phyloP scores from a whole-genome alignment of 345 rosid genomes.

The Toxicodendron radicans region DNA sequence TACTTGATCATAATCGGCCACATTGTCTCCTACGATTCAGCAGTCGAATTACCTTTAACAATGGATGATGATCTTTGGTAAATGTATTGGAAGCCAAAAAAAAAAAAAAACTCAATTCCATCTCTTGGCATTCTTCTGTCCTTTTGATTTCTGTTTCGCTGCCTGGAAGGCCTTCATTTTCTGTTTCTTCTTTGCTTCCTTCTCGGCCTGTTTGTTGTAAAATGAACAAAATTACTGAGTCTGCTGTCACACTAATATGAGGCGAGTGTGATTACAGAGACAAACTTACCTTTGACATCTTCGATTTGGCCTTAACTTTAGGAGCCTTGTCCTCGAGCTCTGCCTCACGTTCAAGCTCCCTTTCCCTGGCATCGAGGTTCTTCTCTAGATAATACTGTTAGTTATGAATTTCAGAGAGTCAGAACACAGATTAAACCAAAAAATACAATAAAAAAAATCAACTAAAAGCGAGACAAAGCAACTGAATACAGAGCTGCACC shows the following conservation, averaged over 20 bases:
- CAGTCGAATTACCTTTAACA: constrained; percentile 11
- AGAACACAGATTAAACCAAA: neutral
- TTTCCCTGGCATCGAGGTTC: constrained; percentile 84
- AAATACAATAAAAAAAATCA: neutral
- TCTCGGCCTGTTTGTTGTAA: constrained; percentile 62
- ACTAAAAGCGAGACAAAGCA: neutral
- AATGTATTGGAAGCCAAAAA: neutral
- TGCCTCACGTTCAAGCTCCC: constrained; percentile 73
- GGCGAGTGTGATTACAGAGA: neutral
- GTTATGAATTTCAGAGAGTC: neutral
- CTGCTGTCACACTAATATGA: neutral
- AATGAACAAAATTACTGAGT: neutral
- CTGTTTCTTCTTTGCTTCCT: constrained; percentile 94
- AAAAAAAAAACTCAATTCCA: constrained; percentile 59
- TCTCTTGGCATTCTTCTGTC: constrained; percentile 81
- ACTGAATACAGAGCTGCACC: neutral
- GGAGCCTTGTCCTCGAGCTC: constrained; percentile 91
- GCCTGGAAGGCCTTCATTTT: constrained; percentile 86
- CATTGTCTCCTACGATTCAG: constrained; percentile 12
- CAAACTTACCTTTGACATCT: constrained; percentile 79
- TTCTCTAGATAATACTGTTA: constrained; percentile 92
- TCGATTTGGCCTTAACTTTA: constrained; percentile 88
- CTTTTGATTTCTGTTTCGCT: constrained; percentile 84
- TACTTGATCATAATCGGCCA: neutral
- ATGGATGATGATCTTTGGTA: neutral